Evolutionary conservation across 1,284 basidiomycete genomes (phyloP).

Genomic region (Moesziomyces globuligerus): DNA sequence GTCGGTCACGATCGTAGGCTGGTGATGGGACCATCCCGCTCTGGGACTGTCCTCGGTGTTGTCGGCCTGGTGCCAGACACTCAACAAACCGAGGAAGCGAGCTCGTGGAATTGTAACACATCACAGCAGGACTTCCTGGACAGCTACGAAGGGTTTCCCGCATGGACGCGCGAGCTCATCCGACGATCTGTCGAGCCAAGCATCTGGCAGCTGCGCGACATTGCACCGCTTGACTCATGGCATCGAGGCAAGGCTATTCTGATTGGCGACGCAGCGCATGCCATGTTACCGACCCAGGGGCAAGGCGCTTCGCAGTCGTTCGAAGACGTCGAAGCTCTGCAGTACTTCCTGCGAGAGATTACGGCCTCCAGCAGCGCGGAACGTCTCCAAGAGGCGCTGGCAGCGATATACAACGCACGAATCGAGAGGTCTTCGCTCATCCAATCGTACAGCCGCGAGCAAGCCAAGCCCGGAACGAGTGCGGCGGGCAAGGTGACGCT

Average conservation of each 20-base stretch:
- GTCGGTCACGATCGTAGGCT: slow-evolving; percentile 53
- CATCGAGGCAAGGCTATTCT: slow-evolving; percentile 55
- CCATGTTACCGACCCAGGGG: slow-evolving; percentile 39
- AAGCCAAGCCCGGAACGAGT: slow-evolving; percentile 13
- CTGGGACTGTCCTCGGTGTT: slow-evolving; percentile 54
- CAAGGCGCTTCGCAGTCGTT: slow-evolving; percentile 32
- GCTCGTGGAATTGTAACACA: slow-evolving; percentile 4
- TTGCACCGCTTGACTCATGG: slow-evolving; percentile 59
- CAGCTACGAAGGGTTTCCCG: slow-evolving; percentile 47
- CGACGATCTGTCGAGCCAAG: slow-evolving; percentile 62
- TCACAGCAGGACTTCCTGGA: slow-evolving; percentile 42
- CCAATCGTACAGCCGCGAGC: slow-evolving; percentile 13
- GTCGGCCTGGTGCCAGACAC: slow-evolving; percentile 14
- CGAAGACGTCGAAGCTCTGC: slow-evolving; percentile 29
- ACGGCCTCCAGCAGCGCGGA: background rate
- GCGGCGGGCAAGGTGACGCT: slow-evolving; percentile 5
- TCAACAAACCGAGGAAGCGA: slow-evolving; percentile 2
- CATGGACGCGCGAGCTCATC: slow-evolving; percentile 72
- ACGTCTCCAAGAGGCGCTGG: slow-evolving; percentile 1
- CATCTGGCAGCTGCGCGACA: slow-evolving; percentile 65
- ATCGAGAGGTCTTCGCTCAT: slow-evolving; percentile 9
- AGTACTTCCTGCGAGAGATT: slow-evolving; percentile 12
- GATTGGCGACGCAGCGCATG: slow-evolving; percentile 66
- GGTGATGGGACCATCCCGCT: slow-evolving; percentile 52
- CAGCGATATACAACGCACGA: slow-evolving; percentile 1